A percentile compares a stretch with the other conserved stretches of the same genome.
These are phyloP conservation scores for Candida quercuum DNA, from an alignment of 805 yeast species.

Conservation along the genomic window DNA sequence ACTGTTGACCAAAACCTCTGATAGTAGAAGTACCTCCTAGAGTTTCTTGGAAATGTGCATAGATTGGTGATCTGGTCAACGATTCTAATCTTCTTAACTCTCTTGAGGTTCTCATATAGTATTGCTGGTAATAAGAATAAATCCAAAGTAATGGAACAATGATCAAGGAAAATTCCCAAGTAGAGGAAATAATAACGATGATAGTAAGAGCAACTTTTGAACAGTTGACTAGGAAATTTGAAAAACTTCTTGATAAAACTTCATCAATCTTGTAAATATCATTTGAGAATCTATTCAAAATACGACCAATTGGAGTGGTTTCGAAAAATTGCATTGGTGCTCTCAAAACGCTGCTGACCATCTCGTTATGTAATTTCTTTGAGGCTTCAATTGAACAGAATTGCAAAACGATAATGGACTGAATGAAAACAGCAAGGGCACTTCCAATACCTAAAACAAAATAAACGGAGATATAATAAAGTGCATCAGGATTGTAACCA, in stretches of 20 bases:
- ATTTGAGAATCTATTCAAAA: constrained; percentile 84
- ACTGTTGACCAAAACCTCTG: constrained; percentile 65
- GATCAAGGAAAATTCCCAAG: constrained; percentile 79
- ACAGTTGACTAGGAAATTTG: constrained; percentile 58
- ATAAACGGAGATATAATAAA: constrained; percentile 69
- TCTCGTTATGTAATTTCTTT: constrained; percentile 60
- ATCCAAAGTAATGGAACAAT: constrained; percentile 63
- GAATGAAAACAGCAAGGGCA: constrained; percentile 55
- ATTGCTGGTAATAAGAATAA: constrained; percentile 70
- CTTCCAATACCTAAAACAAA: constrained; percentile 67
- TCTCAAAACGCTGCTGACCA: constrained; percentile 70
- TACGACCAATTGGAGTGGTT: constrained; percentile 92
- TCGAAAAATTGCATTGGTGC: constrained; percentile 97
- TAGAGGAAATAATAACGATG: constrained; percentile 73
- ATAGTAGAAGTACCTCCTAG: constrained; percentile 71
- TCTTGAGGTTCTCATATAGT: constrained; percentile 70
- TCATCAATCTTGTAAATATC: constrained; percentile 90
- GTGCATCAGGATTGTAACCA: constrained; percentile 71
- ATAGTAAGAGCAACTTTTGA: constrained; percentile 70
- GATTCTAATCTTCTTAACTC: constrained; percentile 81
- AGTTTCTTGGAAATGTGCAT: constrained; percentile 81
- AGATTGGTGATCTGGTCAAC: constrained; percentile 73
- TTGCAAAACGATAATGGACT: constrained; percentile 69
- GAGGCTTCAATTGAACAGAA: constrained; percentile 84
- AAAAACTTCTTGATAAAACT: constrained; percentile 60